A percentile compares a stretch with the other conserved stretches of the same genome.
Evolutionary conservation across 148 eudicot genomes (phyloP).

Genomic region (Spergularia bocconei): DNA sequence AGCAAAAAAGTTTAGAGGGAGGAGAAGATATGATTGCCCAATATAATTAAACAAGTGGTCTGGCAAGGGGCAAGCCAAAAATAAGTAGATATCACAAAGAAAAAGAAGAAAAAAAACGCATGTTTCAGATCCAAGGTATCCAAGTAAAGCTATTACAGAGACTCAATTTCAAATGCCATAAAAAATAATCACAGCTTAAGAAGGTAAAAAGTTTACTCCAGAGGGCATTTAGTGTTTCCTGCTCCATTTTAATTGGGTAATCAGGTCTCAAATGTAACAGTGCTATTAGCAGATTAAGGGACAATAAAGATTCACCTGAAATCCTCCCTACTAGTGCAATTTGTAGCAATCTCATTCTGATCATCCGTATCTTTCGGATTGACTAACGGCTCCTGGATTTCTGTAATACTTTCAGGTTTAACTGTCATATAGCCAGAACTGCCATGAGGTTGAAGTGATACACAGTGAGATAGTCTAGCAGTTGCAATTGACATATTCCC

Average conservation of each 20-base stretch:
- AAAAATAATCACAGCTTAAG: no score
- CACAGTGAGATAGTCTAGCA: conserved; percentile 28
- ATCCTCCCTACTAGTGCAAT: conserved; percentile 29
- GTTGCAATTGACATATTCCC: conserved; percentile 24
- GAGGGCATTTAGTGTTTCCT: no score
- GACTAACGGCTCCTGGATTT: conserved; percentile 30
- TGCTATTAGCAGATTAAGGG: not conserved
- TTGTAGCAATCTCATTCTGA: conserved; percentile 37
- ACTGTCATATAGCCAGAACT: conserved; percentile 21
- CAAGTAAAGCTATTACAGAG: no score
- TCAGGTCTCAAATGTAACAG: not conserved
- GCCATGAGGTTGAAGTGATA: conserved; percentile 20
- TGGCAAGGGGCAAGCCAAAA: not conserved
- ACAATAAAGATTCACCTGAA: conserved; percentile 39
- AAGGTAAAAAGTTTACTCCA: no score
- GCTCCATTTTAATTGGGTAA: not conserved
- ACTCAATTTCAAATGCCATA: no score
- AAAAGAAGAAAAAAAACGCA: no score
- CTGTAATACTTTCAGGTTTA: conserved; percentile 28
- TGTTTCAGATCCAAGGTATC: no score
- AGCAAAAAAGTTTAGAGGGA: not conserved
- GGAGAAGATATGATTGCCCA: no score
- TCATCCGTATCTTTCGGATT: conserved; percentile 27
- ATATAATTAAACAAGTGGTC: no score
- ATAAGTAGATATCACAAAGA: no score